These are phyloP conservation scores for Caloboletus inedulis DNA, from an alignment of 1,284 basidiomycete species.

Conservation along the genomic window DNA sequence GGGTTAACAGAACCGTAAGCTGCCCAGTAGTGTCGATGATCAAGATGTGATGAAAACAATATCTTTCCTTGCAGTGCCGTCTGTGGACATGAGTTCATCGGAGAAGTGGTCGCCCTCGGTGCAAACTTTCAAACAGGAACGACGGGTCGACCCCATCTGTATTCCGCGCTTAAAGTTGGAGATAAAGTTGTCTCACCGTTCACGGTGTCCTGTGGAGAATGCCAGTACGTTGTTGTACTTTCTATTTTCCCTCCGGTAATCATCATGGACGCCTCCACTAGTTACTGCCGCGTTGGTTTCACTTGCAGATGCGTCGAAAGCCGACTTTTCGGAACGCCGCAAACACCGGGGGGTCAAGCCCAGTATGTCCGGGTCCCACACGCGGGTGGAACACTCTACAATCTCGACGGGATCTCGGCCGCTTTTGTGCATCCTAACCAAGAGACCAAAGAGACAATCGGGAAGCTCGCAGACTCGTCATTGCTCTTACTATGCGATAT, in stretches of 20 bases:
- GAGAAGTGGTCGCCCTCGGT: constrained; percentile 74
- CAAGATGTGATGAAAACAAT: neutral
- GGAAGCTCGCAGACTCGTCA: constrained; percentile 52
- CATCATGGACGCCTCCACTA: constrained; percentile 25
- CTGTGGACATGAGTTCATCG: constrained; percentile 83
- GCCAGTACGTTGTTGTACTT: constrained; percentile 55
- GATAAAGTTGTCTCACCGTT: constrained; percentile 89
- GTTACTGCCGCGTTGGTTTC: constrained; percentile 73
- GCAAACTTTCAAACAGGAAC: constrained; percentile 49
- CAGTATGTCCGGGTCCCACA: constrained; percentile 82
- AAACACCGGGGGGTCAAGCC: constrained; percentile 80
- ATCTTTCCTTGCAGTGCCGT: constrained; percentile 54
- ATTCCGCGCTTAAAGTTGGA: constrained; percentile 68
- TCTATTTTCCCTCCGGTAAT: neutral
- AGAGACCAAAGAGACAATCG: constrained; percentile 37
- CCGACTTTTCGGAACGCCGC: constrained; percentile 68
- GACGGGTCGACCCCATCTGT: constrained; percentile 55
- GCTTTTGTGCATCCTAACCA: constrained; percentile 30
- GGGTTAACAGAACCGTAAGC: constrained; percentile 36
- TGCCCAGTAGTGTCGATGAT: neutral
- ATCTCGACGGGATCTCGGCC: constrained; percentile 48
- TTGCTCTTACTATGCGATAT: constrained; percentile 79
- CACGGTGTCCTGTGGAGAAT: constrained; percentile 79
- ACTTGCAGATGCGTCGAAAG: constrained; percentile 74
- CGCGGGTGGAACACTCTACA: constrained; percentile 78